Conservation (phyloP, 805 yeast species). For the Nakazawaea peltata region DNA sequence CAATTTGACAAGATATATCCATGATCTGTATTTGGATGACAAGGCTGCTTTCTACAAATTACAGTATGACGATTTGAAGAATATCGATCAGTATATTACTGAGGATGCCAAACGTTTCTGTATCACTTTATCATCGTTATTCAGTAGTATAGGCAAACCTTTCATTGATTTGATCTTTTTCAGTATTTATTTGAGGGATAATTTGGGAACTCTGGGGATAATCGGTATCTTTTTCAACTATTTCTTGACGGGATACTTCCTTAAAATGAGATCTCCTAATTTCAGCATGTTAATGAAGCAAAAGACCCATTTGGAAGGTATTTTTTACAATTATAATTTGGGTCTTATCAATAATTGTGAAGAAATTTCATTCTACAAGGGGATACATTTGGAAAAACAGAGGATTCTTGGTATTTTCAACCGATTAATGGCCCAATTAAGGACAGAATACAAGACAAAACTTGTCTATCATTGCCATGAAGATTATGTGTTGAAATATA, state of each 20-base stretch:
- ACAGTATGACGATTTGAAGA: conserved; percentile 52
- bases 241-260: conserved; percentile 65
- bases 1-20: conserved; percentile 74
- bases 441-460: conserved; percentile 41
- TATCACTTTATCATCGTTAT: conserved; percentile 72
- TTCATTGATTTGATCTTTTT: conserved; percentile 79
- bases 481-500: conserved; percentile 79
- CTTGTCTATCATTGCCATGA: conserved; percentile 69
- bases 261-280: conserved; percentile 73
- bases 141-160: conserved; percentile 89
- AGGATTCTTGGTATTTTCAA: conserved; percentile 55
- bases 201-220: conserved; percentile 82
- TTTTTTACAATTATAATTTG: conserved; percentile 78
- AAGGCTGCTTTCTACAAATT: conserved; percentile 78
- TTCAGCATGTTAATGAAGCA: conserved; percentile 70
- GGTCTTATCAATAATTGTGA: conserved; percentile 84
- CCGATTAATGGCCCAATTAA: conserved; percentile 32
- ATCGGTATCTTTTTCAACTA: conserved; percentile 77
- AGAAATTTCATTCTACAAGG: conserved; percentile 91
- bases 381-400: conserved; percentile 67
- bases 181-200: conserved; percentile 74
- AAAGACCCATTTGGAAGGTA: conserved; percentile 78
- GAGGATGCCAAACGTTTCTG: conserved; percentile 78
- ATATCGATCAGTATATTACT: conserved; percentile 82
- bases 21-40: conserved; percentile 80